Evolutionary conservation across 2,329 filamentous ascomycete species (phyloP).

Genomic region (Penicillium sp.): DNA sequence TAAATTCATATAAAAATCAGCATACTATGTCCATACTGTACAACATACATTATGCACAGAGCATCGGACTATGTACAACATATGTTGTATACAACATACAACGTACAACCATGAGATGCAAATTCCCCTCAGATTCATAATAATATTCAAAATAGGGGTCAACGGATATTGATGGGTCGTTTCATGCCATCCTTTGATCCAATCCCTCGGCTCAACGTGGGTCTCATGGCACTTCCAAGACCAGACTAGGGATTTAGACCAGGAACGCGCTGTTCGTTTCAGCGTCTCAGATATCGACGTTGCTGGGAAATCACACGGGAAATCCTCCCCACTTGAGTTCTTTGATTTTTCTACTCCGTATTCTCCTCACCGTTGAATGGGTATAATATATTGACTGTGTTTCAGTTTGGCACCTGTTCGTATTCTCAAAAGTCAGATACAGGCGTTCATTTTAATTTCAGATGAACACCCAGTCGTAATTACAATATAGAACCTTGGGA

Average conservation of each 20-base stretch:
- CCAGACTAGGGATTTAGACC: conserved; percentile 5
- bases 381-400: too few species aligned
- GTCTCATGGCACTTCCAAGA: conserved; percentile 8
- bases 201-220: conserved; percentile 20
- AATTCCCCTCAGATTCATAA: background rate
- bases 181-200: conserved; percentile 21
- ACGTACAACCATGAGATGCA: too few species aligned
- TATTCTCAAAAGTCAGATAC: too few species aligned
- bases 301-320: background rate
- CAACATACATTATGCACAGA: too few species aligned
- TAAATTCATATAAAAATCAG: too few species aligned
- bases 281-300: conserved; percentile 2
- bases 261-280: conserved; percentile 11
- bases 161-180: conserved; percentile 10
- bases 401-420: too few species aligned
- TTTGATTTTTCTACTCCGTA: background rate
- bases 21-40: too few species aligned
- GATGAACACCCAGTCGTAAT: conserved; percentile 4
- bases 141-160: background rate
- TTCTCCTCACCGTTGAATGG: background rate
- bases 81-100: background rate
- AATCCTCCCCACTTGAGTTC: background rate
- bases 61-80: too few species aligned
- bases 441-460: background rate
- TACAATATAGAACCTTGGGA: background rate